Conservation (phyloP, 768 basidiomycete genomes). For the Amanita molliuscula region DNA sequence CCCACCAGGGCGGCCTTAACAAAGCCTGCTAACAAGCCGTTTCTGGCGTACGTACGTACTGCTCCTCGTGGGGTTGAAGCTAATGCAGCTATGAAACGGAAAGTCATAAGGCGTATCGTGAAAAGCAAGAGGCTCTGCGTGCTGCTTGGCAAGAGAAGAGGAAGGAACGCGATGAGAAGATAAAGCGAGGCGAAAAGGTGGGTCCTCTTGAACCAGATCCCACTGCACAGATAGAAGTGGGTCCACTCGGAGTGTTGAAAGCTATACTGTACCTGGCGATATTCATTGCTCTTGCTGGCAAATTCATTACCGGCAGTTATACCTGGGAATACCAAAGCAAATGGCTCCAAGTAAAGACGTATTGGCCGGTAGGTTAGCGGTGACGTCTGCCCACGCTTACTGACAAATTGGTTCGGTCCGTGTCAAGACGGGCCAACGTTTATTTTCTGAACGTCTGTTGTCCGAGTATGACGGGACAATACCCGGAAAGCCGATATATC, state of each 20-base stretch:
- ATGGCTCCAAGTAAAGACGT: slow-evolving; percentile 49
- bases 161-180: slow-evolving; percentile 60
- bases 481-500: slow-evolving; percentile 59
- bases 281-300: slow-evolving; percentile 51
- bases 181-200: slow-evolving; percentile 63
- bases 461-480: slow-evolving; percentile 63
- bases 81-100: slow-evolving; percentile 2
- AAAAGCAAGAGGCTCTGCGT: slow-evolving; percentile 49
- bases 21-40: slow-evolving; percentile 80
- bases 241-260: slow-evolving; percentile 54
- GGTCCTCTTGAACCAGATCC: slow-evolving; percentile 69
- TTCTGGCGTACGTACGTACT: slow-evolving; percentile 50
- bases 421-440: slow-evolving; percentile 40
- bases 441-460: slow-evolving; percentile 70
- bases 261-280: slow-evolving; percentile 50
- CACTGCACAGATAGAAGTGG: slow-evolving; percentile 57
- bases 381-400: not conserved
- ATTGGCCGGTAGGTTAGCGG: slow-evolving; percentile 44
- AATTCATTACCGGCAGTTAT: slow-evolving; percentile 82
- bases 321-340: slow-evolving; percentile 73
- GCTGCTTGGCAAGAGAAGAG: slow-evolving; percentile 60
- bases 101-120: slow-evolving; percentile 61
- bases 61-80: not conserved
- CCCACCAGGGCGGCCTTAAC: slow-evolving; percentile 64
- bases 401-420: not conserved